Evolutionary conservation across 1,139 yeast genomes (phyloP).

Genomic region (Lodderomyces oxycetoniae): DNA sequence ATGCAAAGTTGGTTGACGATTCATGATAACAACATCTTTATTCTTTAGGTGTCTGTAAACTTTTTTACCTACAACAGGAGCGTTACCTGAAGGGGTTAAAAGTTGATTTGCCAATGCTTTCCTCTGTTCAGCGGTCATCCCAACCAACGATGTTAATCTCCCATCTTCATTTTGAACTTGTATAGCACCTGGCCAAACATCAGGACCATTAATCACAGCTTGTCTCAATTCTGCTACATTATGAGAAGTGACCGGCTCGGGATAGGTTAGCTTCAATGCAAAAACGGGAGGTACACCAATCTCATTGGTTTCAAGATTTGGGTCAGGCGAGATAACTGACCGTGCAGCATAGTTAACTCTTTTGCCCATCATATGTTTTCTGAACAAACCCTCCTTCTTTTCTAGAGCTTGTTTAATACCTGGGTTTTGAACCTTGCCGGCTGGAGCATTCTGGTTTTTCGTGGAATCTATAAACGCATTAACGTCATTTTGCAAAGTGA

Average conservation of each 20-base stretch:
- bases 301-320: conserved; percentile 94
- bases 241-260: conserved; percentile 96
- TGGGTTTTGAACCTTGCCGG: conserved; percentile 74
- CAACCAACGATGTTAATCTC: conserved; percentile 71
- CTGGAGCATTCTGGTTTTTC: conserved; percentile 69
- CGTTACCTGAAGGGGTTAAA: conserved; percentile 67
- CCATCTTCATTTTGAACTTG: conserved; percentile 97
- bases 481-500: conserved; percentile 90
- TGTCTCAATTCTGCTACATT: conserved; percentile 87
- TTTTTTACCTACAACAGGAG: conserved; percentile 73
- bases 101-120: conserved; percentile 95
- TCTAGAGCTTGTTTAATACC: conserved; percentile 98
- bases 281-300: conserved; percentile 99
- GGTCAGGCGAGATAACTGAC: conserved; percentile 98
- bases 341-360: conserved; percentile 99
- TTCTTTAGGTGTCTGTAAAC: conserved; percentile 92
- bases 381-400: conserved; percentile 96
- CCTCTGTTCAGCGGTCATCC: conserved; percentile 91
- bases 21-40: conserved; percentile 95
- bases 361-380: conserved; percentile 99
- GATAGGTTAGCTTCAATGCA: conserved; percentile 91
- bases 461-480: conserved; percentile 91
- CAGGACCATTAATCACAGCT: conserved; percentile 97
- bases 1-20: conserved; percentile 98
- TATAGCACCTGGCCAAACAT: conserved; percentile 97